Percentiles rank a stretch among this genome's conserved stretches.
Conservation (phyloP, 106 monocot genomes). For the Dendrobium officinale region DNA sequence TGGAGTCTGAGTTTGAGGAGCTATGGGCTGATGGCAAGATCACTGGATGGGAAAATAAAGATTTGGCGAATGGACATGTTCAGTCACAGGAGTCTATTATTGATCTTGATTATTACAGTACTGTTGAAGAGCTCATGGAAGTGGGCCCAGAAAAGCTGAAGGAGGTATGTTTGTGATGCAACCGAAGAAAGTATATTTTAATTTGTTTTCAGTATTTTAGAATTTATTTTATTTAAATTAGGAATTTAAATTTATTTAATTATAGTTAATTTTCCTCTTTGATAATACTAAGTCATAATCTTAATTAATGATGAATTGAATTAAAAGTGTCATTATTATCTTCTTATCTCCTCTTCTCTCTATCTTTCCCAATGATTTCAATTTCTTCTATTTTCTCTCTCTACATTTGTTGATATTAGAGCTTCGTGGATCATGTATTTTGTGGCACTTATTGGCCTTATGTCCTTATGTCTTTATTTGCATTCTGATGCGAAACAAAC, state of each 20-base stretch:
- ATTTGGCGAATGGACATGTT: slow-evolving; percentile 42
- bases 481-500: background rate
- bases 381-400: background rate
- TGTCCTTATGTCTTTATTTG: background rate
- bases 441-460: background rate
- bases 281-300: background rate
- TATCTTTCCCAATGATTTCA: too few relatives aligned
- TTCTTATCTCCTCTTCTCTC: too few relatives aligned
- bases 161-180: slow-evolving; percentile 44
- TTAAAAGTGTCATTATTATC: too few relatives aligned
- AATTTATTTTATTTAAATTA: background rate
- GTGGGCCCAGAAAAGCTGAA: slow-evolving; percentile 86
- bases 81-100: slow-evolving; percentile 53
- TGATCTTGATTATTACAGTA: slow-evolving; percentile 93
- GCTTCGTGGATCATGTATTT: background rate
- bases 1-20: slow-evolving; percentile 89
- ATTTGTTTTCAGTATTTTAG: background rate
- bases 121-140: slow-evolving; percentile 84
- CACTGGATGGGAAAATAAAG: slow-evolving; percentile 67
- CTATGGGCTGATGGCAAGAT: slow-evolving; percentile 56
- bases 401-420: background rate
- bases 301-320: background rate
- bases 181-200: background rate
- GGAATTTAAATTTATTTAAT: background rate
- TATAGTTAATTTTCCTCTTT: background rate